Evolutionary conservation across 495 filamentous ascomycete species (phyloP).

Genomic region (Paragyromitra xinjiangensis): DNA sequence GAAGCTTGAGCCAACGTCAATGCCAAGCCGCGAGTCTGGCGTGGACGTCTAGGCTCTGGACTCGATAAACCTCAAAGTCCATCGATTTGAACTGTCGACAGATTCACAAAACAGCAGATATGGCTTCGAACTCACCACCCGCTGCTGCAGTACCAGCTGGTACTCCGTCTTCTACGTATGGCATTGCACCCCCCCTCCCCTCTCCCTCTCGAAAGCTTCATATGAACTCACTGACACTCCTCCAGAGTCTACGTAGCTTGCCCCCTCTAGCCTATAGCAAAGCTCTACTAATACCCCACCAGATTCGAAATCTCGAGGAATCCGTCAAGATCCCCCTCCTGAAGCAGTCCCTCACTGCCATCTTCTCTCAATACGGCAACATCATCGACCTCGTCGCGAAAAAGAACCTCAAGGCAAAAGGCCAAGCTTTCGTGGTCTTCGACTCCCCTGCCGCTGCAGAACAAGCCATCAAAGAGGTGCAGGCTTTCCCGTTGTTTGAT

Average conservation of each 20-base stretch:
- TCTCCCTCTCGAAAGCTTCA: constrained; percentile 24
- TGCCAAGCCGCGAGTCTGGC: constrained; percentile 38
- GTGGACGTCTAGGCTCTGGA: constrained; percentile 20
- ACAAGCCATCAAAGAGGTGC: constrained; percentile 84
- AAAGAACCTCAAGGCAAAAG: constrained; percentile 88
- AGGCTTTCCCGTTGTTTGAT: constrained; percentile 93
- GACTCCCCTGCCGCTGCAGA: constrained; percentile 78
- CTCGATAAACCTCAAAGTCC: background rate
- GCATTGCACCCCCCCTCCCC: constrained; percentile 31
- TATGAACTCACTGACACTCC: constrained; percentile 45
- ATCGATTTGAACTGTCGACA: constrained; percentile 14
- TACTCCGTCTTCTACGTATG: constrained; percentile 65
- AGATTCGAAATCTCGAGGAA: constrained; percentile 95
- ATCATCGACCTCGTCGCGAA: constrained; percentile 94
- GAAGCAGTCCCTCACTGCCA: constrained; percentile 73
- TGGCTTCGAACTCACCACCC: constrained; percentile 51
- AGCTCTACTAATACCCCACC: constrained; percentile 55
- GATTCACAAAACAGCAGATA: constrained; percentile 20
- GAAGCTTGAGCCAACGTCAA: constrained; percentile 51
- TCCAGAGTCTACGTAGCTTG: constrained; percentile 66
- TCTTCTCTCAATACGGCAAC: constrained; percentile 91
- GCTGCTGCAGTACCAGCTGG: constrained; percentile 41
- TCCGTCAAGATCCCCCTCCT: constrained; percentile 82
- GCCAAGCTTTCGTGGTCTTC: constrained; percentile 96
- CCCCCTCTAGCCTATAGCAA: constrained; percentile 38